A percentile compares a stretch with the other conserved stretches of the same genome.
Conservation (phyloP, 2,329 filamentous ascomycete genomes). For the Dothideomycetidae sp. region DNA sequence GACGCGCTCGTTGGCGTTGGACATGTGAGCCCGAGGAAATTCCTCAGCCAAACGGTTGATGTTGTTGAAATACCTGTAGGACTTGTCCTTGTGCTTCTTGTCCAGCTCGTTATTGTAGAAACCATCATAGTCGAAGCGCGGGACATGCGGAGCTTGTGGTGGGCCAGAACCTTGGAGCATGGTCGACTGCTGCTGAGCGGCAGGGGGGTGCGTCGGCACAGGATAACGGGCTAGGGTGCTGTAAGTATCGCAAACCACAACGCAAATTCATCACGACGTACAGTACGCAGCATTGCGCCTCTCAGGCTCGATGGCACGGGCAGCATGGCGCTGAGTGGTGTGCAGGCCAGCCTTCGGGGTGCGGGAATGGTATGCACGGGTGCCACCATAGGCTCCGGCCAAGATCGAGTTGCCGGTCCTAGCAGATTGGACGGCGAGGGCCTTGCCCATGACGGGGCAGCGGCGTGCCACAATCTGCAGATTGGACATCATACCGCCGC, state of each 20-base stretch:
- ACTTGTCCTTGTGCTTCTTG: slow-evolving; percentile 99
- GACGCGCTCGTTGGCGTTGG: slow-evolving; percentile 65
- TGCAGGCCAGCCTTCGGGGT: slow-evolving; percentile 62
- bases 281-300: slow-evolving; percentile 33
- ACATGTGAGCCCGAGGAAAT: slow-evolving; percentile 88
- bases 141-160: slow-evolving; percentile 33
- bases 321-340: slow-evolving; percentile 63
- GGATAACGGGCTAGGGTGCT: slow-evolving; percentile 9
- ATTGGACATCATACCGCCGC: slow-evolving; percentile 91
- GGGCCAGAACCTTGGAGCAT: slow-evolving; percentile 15
- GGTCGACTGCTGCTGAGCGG: background rate
- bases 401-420: slow-evolving; percentile 34
- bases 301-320: slow-evolving; percentile 53
- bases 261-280: slow-evolving; percentile 20
- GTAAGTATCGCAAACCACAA: slow-evolving; percentile 4
- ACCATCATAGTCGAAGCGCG: slow-evolving; percentile 74
- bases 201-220: slow-evolving; percentile 4
- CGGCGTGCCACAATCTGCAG: slow-evolving; percentile 85
- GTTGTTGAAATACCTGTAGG: slow-evolving; percentile 99
- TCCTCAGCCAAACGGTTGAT: slow-evolving; percentile 96
- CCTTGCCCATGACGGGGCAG: slow-evolving; percentile 98
- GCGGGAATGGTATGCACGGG: slow-evolving; percentile 34
- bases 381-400: slow-evolving; percentile 35
- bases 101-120: slow-evolving; percentile 84
- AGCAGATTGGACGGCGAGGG: slow-evolving; percentile 66